Base-by-base conservation (phyloP, 2,329 filamentous ascomycete genomes). In the Aspergillus proliferans region DNA sequence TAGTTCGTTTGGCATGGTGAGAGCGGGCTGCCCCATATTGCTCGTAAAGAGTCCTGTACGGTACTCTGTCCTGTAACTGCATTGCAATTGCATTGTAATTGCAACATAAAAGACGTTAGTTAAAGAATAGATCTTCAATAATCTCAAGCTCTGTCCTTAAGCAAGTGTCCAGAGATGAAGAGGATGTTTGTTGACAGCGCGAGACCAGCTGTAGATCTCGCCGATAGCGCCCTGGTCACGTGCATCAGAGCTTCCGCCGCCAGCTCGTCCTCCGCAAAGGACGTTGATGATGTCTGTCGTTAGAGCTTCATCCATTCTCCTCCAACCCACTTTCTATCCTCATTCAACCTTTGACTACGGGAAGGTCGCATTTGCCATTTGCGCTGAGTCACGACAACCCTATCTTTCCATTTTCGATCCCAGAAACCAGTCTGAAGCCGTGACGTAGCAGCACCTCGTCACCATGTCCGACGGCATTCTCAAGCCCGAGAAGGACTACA, bases 401-500 rank as follows among this genome's bases (percentile, higher is more conserved):
- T 28, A 22, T 41, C 22, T 33, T 41, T 28, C 30, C 42, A 49
- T 47, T 47, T 43, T 14, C 15, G 48, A 33, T 14, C 19, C 22
- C 36, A 30, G 26, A 30, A 10, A 30, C n/a, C 26, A 40, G 36
- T 34, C 40, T 47, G 45, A 43, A 52, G 48, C 46, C 48, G 47
- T 48, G 46, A 51, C 49, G 48, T 43, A 46, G 45, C 50, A 49
- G 33, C 54, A 52, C 9, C 48, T 60, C 62, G 62, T 63, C 71
- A 79, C 58, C 68, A 95, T 95, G 90, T 87, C 90, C 65, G 87
- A 90, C 74, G 83, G 83, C 65, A 74, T 84, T 61, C 70, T 93
- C 72, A 95, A 94, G 82, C 88, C 92, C 66, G 93, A 98, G 79
- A 96, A 95, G 86, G 93, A 98, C 84, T 96, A 88, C 82, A 86